phyloP scores from a whole-genome alignment of 2,329 filamentous ascomycete species.

The Claviceps fusiformis region DNA sequence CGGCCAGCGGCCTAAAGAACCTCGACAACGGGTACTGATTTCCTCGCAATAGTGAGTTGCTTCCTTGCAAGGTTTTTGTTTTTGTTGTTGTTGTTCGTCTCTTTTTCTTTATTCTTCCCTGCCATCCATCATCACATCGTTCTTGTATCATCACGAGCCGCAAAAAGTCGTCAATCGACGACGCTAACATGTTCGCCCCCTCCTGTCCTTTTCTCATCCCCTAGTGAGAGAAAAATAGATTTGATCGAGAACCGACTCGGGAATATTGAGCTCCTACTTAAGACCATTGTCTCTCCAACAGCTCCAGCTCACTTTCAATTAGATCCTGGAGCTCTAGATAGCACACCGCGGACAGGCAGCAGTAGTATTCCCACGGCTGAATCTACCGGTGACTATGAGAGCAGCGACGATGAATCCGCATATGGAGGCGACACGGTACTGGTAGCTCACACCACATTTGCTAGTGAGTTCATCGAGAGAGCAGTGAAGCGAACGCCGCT shows the following conservation, averaged over 20 bases:
- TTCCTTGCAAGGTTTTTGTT: background rate
- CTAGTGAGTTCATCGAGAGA: slow-evolving; percentile 39
- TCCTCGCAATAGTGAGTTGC: slow-evolving; percentile 45
- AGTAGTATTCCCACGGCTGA: slow-evolving; percentile 13
- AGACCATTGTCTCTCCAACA: slow-evolving; percentile 20
- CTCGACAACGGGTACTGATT: slow-evolving; percentile 42
- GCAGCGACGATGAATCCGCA: slow-evolving; percentile 25
- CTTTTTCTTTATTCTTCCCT: background rate
- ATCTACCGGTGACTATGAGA: slow-evolving; percentile 23
- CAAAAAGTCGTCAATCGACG: background rate
- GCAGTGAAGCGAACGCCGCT: slow-evolving; percentile 36
- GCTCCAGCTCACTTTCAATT: slow-evolving; percentile 8
- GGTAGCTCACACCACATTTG: slow-evolving; percentile 38
- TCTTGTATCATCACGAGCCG: no score
- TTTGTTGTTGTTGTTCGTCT: no score
- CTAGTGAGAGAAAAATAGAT: slow-evolving; percentile 40
- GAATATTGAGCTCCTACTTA: slow-evolving; percentile 31
- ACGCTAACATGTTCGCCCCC: background rate
- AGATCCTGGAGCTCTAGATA: slow-evolving; percentile 11
- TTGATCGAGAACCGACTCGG: slow-evolving; percentile 30
- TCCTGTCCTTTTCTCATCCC: background rate
- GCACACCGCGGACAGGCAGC: slow-evolving; percentile 14
- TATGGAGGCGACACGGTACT: slow-evolving; percentile 36
- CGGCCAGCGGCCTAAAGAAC: slow-evolving; percentile 40
- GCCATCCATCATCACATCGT: no score